Base-by-base conservation (phyloP, 2,329 filamentous ascomycete species). In the Cadophora malorum region DNA sequence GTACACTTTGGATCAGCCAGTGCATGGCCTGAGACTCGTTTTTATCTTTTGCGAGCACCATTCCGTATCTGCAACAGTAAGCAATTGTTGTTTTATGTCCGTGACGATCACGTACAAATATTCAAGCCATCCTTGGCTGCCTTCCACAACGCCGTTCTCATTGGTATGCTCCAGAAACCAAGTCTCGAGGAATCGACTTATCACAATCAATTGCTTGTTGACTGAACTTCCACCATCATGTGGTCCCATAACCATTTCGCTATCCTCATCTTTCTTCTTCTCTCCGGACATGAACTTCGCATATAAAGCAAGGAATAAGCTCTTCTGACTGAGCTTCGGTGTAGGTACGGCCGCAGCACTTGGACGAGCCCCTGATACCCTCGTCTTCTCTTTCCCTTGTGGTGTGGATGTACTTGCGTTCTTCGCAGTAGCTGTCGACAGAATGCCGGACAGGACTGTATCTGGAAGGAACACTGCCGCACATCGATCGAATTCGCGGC, bases 171-270 rank as follows among this genome's bases (percentile, higher is more conserved):
- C 86, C 23, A 85, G 83, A 75, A 98, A 95, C 90, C 94, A 97
- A 25, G 88, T 86, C 72, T 96, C 90, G 38, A 99, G 82, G 38
- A 91, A 90, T 7, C 90, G 87, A 23, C 91, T 90, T 47, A 98
- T 87, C 0, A 87, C 85, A 2, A 91, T 84, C 35, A 99, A 81
- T 78, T 98, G 93, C 78, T 94, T 93, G 79, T 99, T 99, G 68
- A 88, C 81, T 1, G 93, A 92, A 38, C 90, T 90, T 0, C 94
- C 94, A 16, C 93, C 89, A 79, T 99, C 96, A 67, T 94, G 90
- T 0, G 96, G 95, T 0, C 96, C 96, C 80, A 98, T 88, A 62
- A 99, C 92, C 91, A 97, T 97, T 81, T 99, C 96, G 25, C 92
- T 93, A 67, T 98, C 95, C 79, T 99, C 96, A 75, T 97, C 93